Conservation (phyloP, 768 basidiomycete species). For the Porphyrellus cyaneotinctus region DNA sequence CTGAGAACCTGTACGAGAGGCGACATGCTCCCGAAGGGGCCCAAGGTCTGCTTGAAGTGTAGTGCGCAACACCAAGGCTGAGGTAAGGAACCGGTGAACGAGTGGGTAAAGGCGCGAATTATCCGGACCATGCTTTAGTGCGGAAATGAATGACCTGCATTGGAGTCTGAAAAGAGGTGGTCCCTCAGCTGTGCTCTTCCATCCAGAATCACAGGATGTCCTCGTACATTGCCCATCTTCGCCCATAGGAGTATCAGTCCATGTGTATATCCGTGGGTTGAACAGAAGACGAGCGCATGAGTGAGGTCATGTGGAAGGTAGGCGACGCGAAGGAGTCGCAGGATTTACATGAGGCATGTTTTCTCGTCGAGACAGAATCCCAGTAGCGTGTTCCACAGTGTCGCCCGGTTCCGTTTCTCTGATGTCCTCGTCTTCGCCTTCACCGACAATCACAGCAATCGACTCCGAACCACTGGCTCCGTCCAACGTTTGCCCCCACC, state of each 20-base stretch:
- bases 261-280: conserved; percentile 71
- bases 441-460: conserved; percentile 7
- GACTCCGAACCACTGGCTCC: conserved; percentile 18
- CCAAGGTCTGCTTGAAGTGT: conserved; percentile 70
- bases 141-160: conserved; percentile 54
- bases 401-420: conserved; percentile 67
- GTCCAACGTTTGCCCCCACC: conserved; percentile 77
- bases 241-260: conserved; percentile 93
- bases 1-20: conserved; percentile 85
- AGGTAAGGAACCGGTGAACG: conserved; percentile 86
- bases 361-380: conserved; percentile 77
- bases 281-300: conserved; percentile 94
- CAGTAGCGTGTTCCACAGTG: conserved; percentile 93
- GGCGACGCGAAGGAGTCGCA: conserved; percentile 60
- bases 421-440: conserved; percentile 41
- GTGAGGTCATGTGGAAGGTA: conserved; percentile 77
- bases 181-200: conserved; percentile 47
- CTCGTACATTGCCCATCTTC: conserved; percentile 88
- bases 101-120: conserved; percentile 81
- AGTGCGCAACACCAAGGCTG: conserved; percentile 65
- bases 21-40: conserved; percentile 68
- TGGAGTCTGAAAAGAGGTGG: conserved; percentile 30
- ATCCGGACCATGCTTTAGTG: conserved; percentile 69
- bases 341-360: conserved; percentile 41
- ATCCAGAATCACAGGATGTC: conserved; percentile 94